Evolutionary conservation across 345 rosid genomes (phyloP), one percentile per base, ranked within the genome.

Genomic region (Odontarrhena argentea): DNA sequence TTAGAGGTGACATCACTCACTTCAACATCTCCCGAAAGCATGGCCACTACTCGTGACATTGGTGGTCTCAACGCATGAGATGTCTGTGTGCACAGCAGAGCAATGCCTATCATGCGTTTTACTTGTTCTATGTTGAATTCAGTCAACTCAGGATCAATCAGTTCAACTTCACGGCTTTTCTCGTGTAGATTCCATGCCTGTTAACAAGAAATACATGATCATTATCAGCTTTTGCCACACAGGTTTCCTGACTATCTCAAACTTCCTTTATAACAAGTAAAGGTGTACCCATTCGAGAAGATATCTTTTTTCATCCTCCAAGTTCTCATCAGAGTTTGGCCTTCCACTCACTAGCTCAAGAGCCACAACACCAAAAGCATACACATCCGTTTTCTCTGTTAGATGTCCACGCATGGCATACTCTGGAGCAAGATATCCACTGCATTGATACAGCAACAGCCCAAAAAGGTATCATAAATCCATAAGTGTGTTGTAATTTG

Each of bases 1-100:
- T 67, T 80, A 1, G 66, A 42, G 14, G 72, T 63, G 14, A 73
- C 78, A 25, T 60, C 54, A 50, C 76, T 71, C 10, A 87, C 86
- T 74, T 84, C 90, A n/a, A 75, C 70, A 70, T 90, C 97, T 59
- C 88, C 89, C 0, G 81, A 76, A 8, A 90, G 74, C 97, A 90
- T 84, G 6, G 84, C 83, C 34, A 84, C 77, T 1, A 83, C 88
- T 5, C 86, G 79, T 2, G 95, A 87, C 88, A 87, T 84, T 11
- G 83, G 44, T 55, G 92, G 92, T 58, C 94, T 69, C 22, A 68
- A 63, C 7, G 18, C n/a, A 36, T 85, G 85, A 42, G 91, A 69
- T 26, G 92, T 62, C 15, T 84, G 94, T 37, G 95, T 67, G 74
- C 95, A 84, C 57, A 84, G 15, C 55, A 90, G 82, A 60, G 85